Evolutionary conservation across 495 filamentous ascomycete genomes (phyloP).

Genomic region (Cladorrhinum samala): DNA sequence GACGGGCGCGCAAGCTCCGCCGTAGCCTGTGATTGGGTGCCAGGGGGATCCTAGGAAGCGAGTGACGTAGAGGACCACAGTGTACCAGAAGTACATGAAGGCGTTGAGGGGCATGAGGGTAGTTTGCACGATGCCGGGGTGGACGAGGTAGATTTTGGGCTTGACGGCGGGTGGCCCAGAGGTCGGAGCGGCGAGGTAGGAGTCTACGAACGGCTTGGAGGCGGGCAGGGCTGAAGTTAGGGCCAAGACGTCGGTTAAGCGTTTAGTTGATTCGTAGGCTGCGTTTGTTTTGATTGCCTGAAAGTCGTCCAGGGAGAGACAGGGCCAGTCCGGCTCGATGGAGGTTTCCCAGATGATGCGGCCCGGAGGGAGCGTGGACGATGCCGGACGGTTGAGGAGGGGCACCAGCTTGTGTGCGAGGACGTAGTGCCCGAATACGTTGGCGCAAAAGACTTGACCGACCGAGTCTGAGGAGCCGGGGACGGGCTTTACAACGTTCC

Average conservation of each 20-base stretch:
- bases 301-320: constrained; percentile 62
- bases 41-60: constrained; percentile 82
- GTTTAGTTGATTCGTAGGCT: constrained; percentile 81
- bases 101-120: constrained; percentile 64
- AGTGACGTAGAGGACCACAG: constrained; percentile 57
- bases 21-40: constrained; percentile 70
- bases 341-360: constrained; percentile 83
- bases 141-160: constrained; percentile 67
- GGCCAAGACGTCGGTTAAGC: constrained; percentile 74
- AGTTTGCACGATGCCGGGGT: constrained; percentile 83
- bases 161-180: not conserved
- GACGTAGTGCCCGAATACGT: constrained; percentile 93
- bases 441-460: constrained; percentile 80
- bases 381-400: constrained; percentile 52
- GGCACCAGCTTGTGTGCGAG: constrained; percentile 73
- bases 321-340: constrained; percentile 56
- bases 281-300: constrained; percentile 57
- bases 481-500: constrained; percentile 45
- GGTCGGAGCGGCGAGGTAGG: constrained; percentile 27
- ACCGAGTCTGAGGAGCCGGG: constrained; percentile 28
- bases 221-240: constrained; percentile 66
- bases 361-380: constrained; percentile 26
- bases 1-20: constrained; percentile 67
- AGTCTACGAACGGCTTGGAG: constrained; percentile 48
- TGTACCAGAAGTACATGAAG: constrained; percentile 55